Evolutionary conservation across 306 rosid genomes (phyloP).

Genomic region (Corylus avellana): DNA sequence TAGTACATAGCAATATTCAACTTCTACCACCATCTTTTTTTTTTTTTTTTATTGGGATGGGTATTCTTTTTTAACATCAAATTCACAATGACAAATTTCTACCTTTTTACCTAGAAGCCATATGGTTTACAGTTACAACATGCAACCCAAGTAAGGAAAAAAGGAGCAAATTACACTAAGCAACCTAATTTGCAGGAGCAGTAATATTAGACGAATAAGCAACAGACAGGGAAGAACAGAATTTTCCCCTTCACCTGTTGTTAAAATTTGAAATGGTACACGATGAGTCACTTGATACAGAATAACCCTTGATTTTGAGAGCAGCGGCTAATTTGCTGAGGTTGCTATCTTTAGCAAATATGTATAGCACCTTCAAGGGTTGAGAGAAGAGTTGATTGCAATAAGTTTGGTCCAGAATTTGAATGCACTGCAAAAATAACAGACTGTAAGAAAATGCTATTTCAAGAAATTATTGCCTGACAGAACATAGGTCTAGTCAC

Average conservation of each 20-base stretch:
- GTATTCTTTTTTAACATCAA: neutral
- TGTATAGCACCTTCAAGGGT: conserved; percentile 45
- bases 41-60: neutral
- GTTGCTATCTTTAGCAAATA: conserved; percentile 49
- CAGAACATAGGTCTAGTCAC: neutral
- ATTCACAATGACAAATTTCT: neutral
- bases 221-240: conserved; percentile 6
- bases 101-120: neutral
- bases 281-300: conserved; percentile 26
- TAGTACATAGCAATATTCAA: neutral
- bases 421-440: conserved; percentile 49
- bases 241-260: conserved; percentile 47
- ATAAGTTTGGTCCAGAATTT: conserved; percentile 38
- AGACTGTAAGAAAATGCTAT: conserved; percentile 2
- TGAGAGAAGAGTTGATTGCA: conserved; percentile 19
- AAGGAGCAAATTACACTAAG: neutral
- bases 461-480: conserved; percentile 2
- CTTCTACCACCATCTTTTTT: no score
- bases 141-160: neutral
- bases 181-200: neutral
- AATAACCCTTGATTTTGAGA: conserved; percentile 54
- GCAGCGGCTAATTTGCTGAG: conserved; percentile 36
- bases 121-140: neutral
- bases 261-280: conserved; percentile 26
- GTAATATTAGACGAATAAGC: neutral